A percentile compares a stretch with the other conserved stretches of the same genome.
phyloP scores from a whole-genome alignment of 495 filamentous ascomycete genomes.

The Penicillium soppii region DNA sequence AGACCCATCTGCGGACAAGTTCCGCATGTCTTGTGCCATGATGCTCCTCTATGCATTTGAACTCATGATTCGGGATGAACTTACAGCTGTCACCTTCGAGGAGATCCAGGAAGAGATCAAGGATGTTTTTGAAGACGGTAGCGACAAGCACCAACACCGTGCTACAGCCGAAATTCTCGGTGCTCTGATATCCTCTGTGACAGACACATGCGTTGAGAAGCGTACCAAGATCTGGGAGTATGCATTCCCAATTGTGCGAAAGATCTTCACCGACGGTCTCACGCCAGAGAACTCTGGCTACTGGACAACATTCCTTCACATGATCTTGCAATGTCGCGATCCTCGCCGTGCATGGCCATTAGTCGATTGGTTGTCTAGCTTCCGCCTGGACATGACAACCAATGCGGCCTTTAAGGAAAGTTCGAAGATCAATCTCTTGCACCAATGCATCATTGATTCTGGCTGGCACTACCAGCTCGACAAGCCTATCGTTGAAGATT shows the following conservation, averaged over 20 bases:
- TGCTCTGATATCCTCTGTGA: slow-evolving; percentile 72
- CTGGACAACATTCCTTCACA: slow-evolving; percentile 90
- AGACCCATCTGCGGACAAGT: slow-evolving; percentile 78
- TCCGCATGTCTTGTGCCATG: slow-evolving; percentile 81
- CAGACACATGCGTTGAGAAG: slow-evolving; percentile 66
- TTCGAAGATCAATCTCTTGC: slow-evolving; percentile 88
- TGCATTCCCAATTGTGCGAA: slow-evolving; percentile 82
- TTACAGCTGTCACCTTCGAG: slow-evolving; percentile 75
- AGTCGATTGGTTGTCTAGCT: slow-evolving; percentile 77
- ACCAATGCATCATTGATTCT: slow-evolving; percentile 80
- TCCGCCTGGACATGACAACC: slow-evolving; percentile 88
- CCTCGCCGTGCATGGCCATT: slow-evolving; percentile 84
- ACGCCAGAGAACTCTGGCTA: slow-evolving; percentile 93
- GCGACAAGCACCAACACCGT: slow-evolving; percentile 96
- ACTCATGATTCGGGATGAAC: slow-evolving; percentile 67
- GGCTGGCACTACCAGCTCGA: slow-evolving; percentile 97
- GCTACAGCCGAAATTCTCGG: slow-evolving; percentile 94
- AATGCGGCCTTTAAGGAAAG: slow-evolving; percentile 99
- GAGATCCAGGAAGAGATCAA: slow-evolving; percentile 80
- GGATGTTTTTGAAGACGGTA: slow-evolving; percentile 82
- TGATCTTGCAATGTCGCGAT: slow-evolving; percentile 80
- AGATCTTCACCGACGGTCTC: slow-evolving; percentile 82
- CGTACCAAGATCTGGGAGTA: slow-evolving; percentile 81
- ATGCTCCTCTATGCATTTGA: slow-evolving; percentile 87
- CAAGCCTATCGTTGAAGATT: slow-evolving; percentile 86